Evolutionary conservation across 441 rosid genomes (phyloP).

Genomic region (Bocquillonia castaneifolia): DNA sequence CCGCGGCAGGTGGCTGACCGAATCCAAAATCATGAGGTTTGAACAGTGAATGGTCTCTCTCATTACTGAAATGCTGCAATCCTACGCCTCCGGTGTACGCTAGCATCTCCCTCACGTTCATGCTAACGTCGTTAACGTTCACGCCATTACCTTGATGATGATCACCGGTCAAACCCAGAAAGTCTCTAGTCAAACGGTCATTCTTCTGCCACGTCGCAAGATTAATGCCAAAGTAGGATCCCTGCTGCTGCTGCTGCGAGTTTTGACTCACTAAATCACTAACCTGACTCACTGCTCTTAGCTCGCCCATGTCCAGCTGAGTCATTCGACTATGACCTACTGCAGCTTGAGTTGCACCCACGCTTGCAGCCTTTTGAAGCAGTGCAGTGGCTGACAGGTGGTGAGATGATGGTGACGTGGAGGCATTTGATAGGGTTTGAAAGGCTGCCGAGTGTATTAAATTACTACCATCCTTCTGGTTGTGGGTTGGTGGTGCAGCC

Average conservation of each 20-base stretch:
- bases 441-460: slow-evolving; percentile 33
- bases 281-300: slow-evolving; percentile 8
- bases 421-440: slow-evolving; percentile 31
- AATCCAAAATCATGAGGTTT: slow-evolving; percentile 53
- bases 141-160: slow-evolving; percentile 15
- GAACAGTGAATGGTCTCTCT: slow-evolving; percentile 44
- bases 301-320: slow-evolving; percentile 39
- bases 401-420: slow-evolving; percentile 32
- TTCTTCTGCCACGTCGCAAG: slow-evolving; percentile 62
- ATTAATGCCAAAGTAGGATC: slow-evolving; percentile 21
- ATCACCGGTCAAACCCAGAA: slow-evolving; percentile 67
- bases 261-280: slow-evolving; percentile 23
- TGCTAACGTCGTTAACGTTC: slow-evolving; percentile 30
- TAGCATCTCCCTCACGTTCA: slow-evolving; percentile 44
- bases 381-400: slow-evolving; percentile 87
- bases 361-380: slow-evolving; percentile 75
- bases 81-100: slow-evolving; percentile 45
- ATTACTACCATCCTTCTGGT: slow-evolving; percentile 14
- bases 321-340: slow-evolving; percentile 35
- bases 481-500: slow-evolving; percentile 9
- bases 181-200: slow-evolving; percentile 76
- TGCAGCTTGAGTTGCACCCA: slow-evolving; percentile 41
- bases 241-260: slow-evolving; percentile 20
- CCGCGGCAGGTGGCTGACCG: slow-evolving; percentile 35
- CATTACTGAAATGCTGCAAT: slow-evolving; percentile 30